phyloP scores from a whole-genome alignment of 2,329 filamentous ascomycete species.

The Fusarium oligoseptatum region DNA sequence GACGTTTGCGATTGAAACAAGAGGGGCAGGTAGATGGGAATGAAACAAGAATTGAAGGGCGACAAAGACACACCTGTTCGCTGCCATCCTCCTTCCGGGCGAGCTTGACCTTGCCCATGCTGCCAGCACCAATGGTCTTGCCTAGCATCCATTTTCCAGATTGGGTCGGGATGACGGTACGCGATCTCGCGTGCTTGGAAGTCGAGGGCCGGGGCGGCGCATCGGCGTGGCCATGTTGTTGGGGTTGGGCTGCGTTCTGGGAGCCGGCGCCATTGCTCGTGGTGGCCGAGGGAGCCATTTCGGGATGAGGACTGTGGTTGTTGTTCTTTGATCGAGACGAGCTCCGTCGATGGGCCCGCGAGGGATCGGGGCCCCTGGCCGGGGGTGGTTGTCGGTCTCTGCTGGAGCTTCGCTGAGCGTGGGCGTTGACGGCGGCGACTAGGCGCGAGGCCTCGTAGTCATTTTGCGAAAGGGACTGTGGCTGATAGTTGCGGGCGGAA shows the following conservation, averaged over 20 bases:
- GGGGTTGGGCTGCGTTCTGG: constrained; percentile 62
- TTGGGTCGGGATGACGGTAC: constrained; percentile 89
- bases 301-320: constrained; percentile 52
- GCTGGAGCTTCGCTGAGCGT: constrained; percentile 73
- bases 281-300: constrained; percentile 65
- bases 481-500: constrained; percentile 56
- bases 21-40: constrained; percentile 29
- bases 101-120: constrained; percentile 99
- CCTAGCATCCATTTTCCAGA: constrained; percentile 95
- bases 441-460: constrained; percentile 82
- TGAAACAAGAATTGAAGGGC: background rate
- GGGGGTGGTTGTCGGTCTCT: constrained; percentile 67
- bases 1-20: constrained; percentile 11
- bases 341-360: constrained; percentile 61
- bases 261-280: constrained; percentile 67
- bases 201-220: constrained; percentile 54
- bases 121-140: constrained; percentile 96
- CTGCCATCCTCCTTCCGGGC: constrained; percentile 90
- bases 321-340: constrained; percentile 63
- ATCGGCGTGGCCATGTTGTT: constrained; percentile 54
- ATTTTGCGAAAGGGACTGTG: constrained; percentile 66
- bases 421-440: constrained; percentile 61
- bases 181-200: constrained; percentile 67
- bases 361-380: constrained; percentile 68
- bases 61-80: constrained; percentile 79